phyloP scores from a whole-genome alignment of 1,139 yeast species.

The Meyerozyma athensensis region DNA sequence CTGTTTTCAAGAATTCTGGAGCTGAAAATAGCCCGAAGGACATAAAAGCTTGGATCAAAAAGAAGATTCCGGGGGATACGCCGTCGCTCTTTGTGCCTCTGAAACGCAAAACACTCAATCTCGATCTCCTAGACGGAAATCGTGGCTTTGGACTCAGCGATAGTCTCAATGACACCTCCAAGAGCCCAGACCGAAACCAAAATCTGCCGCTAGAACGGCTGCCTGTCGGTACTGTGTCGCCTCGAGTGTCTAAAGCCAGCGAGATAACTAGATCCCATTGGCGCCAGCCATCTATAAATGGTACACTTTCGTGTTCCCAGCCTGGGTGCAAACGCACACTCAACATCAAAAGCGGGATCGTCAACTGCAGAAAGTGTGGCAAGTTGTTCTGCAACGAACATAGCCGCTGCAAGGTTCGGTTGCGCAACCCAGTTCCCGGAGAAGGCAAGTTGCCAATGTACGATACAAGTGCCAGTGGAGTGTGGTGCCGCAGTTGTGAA shows the following conservation, averaged over 20 bases:
- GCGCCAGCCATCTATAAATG: conserved; percentile 42
- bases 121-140: conserved; percentile 33
- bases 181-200: conserved; percentile 4
- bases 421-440: conserved; percentile 27
- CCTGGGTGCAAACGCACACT: conserved; percentile 35
- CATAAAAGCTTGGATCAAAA: conserved; percentile 20
- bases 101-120: conserved; percentile 23
- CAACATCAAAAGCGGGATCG: conserved; percentile 46
- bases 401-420: conserved; percentile 48
- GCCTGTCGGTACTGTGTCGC: conserved; percentile 5
- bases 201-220: conserved; percentile 4
- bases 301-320: conserved; percentile 29
- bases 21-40: conserved; percentile 19
- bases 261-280: conserved; percentile 56
- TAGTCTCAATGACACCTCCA: conserved; percentile 7
- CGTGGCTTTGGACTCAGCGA: conserved; percentile 27
- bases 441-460: conserved; percentile 33
- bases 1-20: conserved; percentile 12
- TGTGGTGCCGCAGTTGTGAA: conserved; percentile 69
- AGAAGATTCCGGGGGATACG: conserved; percentile 10
- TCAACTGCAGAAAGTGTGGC: conserved; percentile 73
- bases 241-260: conserved; percentile 5
- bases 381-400: conserved; percentile 63
- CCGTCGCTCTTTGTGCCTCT: conserved; percentile 9
- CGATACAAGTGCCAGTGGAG: conserved; percentile 37